Evolutionary conservation across 129 eudicot species (phyloP).

Genomic region (Arctium minus): DNA sequence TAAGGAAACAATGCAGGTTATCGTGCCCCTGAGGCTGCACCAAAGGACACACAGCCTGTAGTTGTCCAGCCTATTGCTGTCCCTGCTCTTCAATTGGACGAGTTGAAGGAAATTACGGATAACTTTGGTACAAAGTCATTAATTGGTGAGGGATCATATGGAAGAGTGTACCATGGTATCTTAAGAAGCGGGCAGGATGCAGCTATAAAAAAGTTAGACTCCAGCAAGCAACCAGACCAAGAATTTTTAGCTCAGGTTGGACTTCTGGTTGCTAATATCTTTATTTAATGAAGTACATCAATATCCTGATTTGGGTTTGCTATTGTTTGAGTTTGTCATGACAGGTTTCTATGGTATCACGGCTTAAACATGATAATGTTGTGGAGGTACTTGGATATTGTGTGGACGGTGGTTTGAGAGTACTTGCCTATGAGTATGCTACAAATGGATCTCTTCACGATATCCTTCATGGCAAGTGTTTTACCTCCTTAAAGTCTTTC

Average conservation of each 20-base stretch:
- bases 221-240: constrained; percentile 48
- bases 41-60: no score
- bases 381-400: constrained; percentile 62
- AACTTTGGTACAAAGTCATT: constrained; percentile 52
- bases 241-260: constrained; percentile 60
- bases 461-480: constrained; percentile 64
- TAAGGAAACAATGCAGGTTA: background rate
- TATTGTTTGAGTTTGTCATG: background rate
- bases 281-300: background rate
- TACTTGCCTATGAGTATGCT: constrained; percentile 66
- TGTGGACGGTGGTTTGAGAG: constrained; percentile 56
- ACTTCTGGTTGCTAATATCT: background rate
- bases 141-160: constrained; percentile 65
- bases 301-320: background rate
- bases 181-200: constrained; percentile 56
- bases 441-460: constrained; percentile 70
- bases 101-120: constrained; percentile 65
- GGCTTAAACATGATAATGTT: constrained; percentile 53
- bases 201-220: constrained; percentile 50
- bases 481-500: background rate
- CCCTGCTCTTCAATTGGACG: constrained; percentile 47
- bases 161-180: constrained; percentile 60
- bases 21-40: background rate
- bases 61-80: constrained; percentile 2
- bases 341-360: constrained; percentile 62